Conservation (phyloP, 2,329 filamentous ascomycete genomes). For the Epichloe elymi region DNA sequence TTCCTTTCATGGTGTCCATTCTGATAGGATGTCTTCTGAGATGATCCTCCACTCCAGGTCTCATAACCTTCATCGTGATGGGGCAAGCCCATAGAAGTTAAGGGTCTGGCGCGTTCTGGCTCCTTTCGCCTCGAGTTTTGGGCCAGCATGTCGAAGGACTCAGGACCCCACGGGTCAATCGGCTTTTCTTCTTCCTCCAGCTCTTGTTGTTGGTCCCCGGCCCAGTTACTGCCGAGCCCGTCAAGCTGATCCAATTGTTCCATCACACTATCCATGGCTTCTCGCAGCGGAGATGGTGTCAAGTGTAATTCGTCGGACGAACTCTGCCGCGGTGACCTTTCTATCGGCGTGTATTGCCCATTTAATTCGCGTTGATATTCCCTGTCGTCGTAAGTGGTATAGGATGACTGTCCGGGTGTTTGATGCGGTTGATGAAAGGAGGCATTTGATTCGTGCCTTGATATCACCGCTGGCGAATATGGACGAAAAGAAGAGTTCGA, state of each 20-base stretch:
- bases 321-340: constrained; percentile 50
- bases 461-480: constrained; percentile 15
- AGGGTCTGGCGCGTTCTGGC: constrained; percentile 30
- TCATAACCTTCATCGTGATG: constrained; percentile 48
- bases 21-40: constrained; percentile 31
- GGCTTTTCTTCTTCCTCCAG: constrained; percentile 37
- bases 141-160: constrained; percentile 55
- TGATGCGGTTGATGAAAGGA: constrained; percentile 18
- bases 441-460: constrained; percentile 22
- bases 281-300: constrained; percentile 82
- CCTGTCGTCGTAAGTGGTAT: constrained; percentile 27
- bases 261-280: constrained; percentile 98
- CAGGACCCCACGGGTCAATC: constrained; percentile 76
- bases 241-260: constrained; percentile 78
- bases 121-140: constrained; percentile 14
- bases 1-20: constrained; percentile 31
- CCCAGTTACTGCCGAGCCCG: constrained; percentile 36
- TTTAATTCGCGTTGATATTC: constrained; percentile 7
- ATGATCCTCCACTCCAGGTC: constrained; percentile 42
- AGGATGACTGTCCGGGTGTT: constrained; percentile 26
- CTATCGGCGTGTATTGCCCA: constrained; percentile 39
- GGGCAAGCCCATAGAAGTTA: constrained; percentile 62
- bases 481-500: constrained; percentile 25
- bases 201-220: constrained; percentile 23
- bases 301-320: constrained; percentile 54